Base-by-base conservation (phyloP, 441 rosid species). In the Daphne laureola region DNA sequence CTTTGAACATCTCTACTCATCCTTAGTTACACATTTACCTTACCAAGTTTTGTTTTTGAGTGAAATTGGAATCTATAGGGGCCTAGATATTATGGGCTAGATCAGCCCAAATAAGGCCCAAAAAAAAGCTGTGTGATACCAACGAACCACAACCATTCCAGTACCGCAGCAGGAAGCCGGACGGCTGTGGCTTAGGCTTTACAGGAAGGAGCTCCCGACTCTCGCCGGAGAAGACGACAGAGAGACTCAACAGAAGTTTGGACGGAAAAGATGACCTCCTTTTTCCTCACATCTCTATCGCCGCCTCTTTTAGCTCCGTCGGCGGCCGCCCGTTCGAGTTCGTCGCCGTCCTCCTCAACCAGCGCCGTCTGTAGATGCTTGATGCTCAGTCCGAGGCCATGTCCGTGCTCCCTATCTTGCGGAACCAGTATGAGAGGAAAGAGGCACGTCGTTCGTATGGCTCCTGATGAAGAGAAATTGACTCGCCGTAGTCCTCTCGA, bases 401-500 rank as follows among this genome's bases (percentile, higher is more conserved):
- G 25, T 48, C 63, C 14, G 51, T 55, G 54, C 54, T 59, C 23
- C 51, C 51, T 6, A 43, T 13, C 46, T 43, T 43, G 15, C 6
- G 46, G 46, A 43, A 43, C 14, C 14, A 43, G 46, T 43, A 14
- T 48, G 36, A 53, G 61, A 42, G 66, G 75, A 48, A 66, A 53
- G 53, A 63, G 17, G 59, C 70, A 49, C 6, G 76, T 72, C 27
- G 89, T 78, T 23, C 59, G 85, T 67, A 75, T 82, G 96, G 96
- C 96, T 2, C 90, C 92, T 1, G 88, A 84, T 14, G 93, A 80
- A 55, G 92, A 82, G 66, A 80, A 77, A 70, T 65, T 78, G 55
- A 84, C 87, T 54, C 86, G 90, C 58, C 78, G 84, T 3, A 78
- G 70, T 44, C 87, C 86, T 67, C 81, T 84, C 31, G 90, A 82